Conservation (phyloP, 2,329 filamentous ascomycete species). For the Ceratocystis ficicola region DNA sequence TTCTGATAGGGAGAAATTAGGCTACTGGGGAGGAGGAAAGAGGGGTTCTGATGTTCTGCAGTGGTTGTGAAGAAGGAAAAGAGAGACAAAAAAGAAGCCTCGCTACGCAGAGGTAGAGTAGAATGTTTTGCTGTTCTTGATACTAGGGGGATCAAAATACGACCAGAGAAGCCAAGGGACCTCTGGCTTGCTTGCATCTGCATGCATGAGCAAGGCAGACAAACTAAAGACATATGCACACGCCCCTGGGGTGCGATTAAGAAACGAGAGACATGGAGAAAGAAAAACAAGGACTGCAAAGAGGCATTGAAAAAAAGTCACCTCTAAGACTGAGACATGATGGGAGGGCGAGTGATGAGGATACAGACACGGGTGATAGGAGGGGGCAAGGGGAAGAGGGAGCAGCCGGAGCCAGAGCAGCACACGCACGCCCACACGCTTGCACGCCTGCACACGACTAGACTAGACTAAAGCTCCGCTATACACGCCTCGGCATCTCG, state of each 20-base stretch:
- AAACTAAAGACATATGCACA: background rate
- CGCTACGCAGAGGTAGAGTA: background rate
- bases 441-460: background rate
- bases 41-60: background rate
- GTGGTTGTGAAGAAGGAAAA: background rate
- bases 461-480: background rate
- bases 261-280: slow-evolving; percentile 5
- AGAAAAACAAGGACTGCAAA: background rate
- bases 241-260: background rate
- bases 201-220: too few relatives aligned
- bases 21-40: background rate
- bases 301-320: background rate
- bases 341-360: background rate
- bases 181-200: background rate
- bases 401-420: background rate
- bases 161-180: background rate
- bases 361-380: background rate
- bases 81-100: background rate
- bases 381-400: background rate
- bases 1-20: background rate
- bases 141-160: background rate
- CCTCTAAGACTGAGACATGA: background rate
- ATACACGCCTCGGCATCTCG: background rate
- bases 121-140: background rate
- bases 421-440: too few relatives aligned